A percentile compares a stretch with the other conserved stretches of the same genome.
Evolutionary conservation across 2,329 filamentous ascomycete species (phyloP).

Genomic region (Graphilbum sp.): DNA sequence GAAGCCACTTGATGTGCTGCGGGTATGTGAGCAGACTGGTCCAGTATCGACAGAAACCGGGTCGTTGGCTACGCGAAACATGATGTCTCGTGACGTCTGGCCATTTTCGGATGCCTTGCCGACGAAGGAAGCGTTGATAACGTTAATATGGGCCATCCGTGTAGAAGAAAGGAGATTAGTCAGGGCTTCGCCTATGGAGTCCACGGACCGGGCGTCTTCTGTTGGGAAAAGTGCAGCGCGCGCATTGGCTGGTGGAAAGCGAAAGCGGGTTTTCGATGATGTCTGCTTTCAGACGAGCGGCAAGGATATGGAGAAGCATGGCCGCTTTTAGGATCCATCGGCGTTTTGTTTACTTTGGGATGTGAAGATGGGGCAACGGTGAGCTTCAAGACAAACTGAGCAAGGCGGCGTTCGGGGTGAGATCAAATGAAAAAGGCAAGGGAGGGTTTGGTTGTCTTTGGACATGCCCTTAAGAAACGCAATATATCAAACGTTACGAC

Average conservation of each 20-base stretch:
- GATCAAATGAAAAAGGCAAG: too few species aligned
- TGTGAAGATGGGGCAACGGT: too few species aligned
- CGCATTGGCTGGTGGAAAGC: background rate
- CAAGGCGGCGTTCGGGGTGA: too few species aligned
- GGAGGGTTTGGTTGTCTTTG: too few species aligned
- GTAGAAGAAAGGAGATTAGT: constrained; percentile 23
- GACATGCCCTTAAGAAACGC: too few species aligned
- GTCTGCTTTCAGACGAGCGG: background rate
- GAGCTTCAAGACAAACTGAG: too few species aligned
- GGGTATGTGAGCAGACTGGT: constrained; percentile 22
- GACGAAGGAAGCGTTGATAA: constrained; percentile 30
- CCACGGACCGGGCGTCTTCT: background rate
- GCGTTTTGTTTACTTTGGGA: too few species aligned
- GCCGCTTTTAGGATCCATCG: too few species aligned
- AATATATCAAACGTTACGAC: too few species aligned
- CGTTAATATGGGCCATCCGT: constrained; percentile 28
- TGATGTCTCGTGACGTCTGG: constrained; percentile 14
- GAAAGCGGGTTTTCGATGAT: background rate
- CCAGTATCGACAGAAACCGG: constrained; percentile 7
- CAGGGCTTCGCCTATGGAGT: background rate
- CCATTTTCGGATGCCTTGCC: constrained; percentile 22
- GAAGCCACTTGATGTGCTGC: constrained; percentile 25
- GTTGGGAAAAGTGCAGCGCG: background rate
- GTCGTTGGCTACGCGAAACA: constrained; percentile 15
- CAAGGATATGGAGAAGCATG: too few species aligned